Percentiles rank a stretch among this genome's conserved stretches.
phyloP scores from a whole-genome alignment of 108 stramenopile genomes.

The Asterionellopsis glacialis region DNA sequence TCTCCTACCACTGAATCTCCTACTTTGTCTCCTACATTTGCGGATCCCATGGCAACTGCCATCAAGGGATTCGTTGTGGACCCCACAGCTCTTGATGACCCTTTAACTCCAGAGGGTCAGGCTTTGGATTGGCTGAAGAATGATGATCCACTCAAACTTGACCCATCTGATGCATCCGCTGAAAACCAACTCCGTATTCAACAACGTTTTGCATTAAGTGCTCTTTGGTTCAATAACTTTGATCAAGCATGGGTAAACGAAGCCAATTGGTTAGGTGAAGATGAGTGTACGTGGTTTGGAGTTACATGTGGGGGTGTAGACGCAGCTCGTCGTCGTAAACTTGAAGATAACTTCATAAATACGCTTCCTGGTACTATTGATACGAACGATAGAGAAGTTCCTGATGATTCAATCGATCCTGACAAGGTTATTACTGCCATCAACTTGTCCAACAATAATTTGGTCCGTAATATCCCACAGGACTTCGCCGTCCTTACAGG shows the following conservation, averaged over 20 bases:
- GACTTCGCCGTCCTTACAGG: constrained; percentile 12
- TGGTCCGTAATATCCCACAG: constrained; percentile 3
- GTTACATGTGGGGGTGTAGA: constrained; percentile 4
- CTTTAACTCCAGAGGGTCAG: neutral
- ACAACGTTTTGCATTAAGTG: constrained; percentile 14
- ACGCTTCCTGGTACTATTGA: no score
- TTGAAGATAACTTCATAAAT: no score
- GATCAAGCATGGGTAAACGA: constrained; percentile 11
- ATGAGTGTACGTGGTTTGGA: constrained; percentile 29
- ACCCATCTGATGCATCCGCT: constrained; percentile 5
- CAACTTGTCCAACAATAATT: constrained; percentile 14
- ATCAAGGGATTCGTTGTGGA: neutral
- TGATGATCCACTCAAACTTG: constrained; percentile 8
- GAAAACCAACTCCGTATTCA: constrained; percentile 14
- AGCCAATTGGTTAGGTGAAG: constrained; percentile 11
- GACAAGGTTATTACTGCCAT: constrained; percentile 9
- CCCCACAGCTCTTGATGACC: neutral
- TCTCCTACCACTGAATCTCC: neutral
- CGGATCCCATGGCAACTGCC: neutral
- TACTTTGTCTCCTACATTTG: neutral
- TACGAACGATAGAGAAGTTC: no score
- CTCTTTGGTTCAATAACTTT: constrained; percentile 8
- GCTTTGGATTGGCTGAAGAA: constrained; percentile 3
- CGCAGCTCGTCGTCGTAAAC: no score
- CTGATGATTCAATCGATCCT: no score